Evolutionary conservation across 306 rosid genomes (phyloP).

Genomic region (Cucumis cinereus): DNA sequence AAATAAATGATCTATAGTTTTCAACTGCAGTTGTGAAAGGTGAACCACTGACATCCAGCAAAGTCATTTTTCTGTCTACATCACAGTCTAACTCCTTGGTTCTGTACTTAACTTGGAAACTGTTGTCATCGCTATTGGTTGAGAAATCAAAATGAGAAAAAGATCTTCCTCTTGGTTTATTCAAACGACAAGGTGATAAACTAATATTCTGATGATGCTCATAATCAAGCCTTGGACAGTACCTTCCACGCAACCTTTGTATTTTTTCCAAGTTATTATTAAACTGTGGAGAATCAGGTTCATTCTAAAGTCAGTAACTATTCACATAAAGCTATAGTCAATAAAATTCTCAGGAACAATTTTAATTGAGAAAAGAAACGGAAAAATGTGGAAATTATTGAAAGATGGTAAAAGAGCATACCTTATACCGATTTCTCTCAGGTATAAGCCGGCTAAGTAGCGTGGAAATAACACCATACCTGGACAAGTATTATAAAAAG

Average conservation of each 20-base stretch:
- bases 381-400: neutral
- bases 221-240: slow-evolving; percentile 23
- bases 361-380: slow-evolving; percentile 6
- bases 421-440: slow-evolving; percentile 24
- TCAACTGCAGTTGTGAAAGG: slow-evolving; percentile 17
- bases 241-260: slow-evolving; percentile 18
- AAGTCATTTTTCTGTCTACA: slow-evolving; percentile 14
- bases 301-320: slow-evolving; percentile 19
- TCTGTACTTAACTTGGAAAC: slow-evolving; percentile 18
- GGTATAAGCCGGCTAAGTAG: slow-evolving; percentile 69
- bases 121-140: slow-evolving; percentile 12
- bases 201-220: slow-evolving; percentile 23
- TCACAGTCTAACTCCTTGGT: slow-evolving; percentile 23
- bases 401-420: slow-evolving; percentile 17
- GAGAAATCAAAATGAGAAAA: slow-evolving; percentile 19
- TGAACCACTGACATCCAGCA: slow-evolving; percentile 16
- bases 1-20: slow-evolving; percentile 16
- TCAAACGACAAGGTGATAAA: slow-evolving; percentile 22
- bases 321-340: neutral
- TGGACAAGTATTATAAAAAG: slow-evolving; percentile 22
- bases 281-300: slow-evolving; percentile 20
- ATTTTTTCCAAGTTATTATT: slow-evolving; percentile 28
- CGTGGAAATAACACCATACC: slow-evolving; percentile 39
- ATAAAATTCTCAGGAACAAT: neutral
- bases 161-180: slow-evolving; percentile 21